Conservation (phyloP, 495 filamentous ascomycete genomes). For the Annulohypoxylon stygium region DNA sequence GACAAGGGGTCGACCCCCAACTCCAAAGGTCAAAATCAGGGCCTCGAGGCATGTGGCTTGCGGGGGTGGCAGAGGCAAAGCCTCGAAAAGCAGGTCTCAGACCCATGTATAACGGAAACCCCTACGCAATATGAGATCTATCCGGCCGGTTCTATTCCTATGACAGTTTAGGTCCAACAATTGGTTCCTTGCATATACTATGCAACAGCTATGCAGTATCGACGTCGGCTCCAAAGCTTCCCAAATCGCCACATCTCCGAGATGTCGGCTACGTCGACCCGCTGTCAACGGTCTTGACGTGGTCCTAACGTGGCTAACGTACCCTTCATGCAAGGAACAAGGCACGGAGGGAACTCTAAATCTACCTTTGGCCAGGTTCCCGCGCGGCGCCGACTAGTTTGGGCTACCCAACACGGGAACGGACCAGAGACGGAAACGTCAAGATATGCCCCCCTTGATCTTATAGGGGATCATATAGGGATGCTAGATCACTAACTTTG, state of each 20-base stretch:
- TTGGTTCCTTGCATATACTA: conserved; percentile 17
- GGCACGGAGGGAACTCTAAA: conserved; percentile 15
- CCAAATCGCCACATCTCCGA: conserved; percentile 19
- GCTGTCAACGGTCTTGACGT: not conserved
- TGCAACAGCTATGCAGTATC: not conserved
- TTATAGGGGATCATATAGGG: not conserved
- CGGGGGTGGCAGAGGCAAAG: conserved; percentile 6
- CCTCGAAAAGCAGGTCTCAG: conserved; percentile 10
- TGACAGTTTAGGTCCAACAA: conserved; percentile 22
- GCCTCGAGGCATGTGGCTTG: conserved; percentile 9
- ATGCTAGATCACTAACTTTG: not conserved
- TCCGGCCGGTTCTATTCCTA: conserved; percentile 27
- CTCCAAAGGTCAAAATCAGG: not conserved
- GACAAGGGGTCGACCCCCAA: not conserved
- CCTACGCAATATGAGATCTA: conserved; percentile 27
- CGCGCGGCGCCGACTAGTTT: conserved; percentile 15
- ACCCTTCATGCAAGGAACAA: conserved; percentile 30
- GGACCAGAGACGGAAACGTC: conserved; percentile 8
- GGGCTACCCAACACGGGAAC: conserved; percentile 10
- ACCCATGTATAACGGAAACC: conserved; percentile 23
- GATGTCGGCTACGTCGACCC: conserved; percentile 8
- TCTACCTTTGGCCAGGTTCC: conserved; percentile 21
- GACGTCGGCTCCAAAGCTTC: conserved; percentile 21
- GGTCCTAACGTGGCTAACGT: not conserved
- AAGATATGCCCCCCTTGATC: not conserved